Base-by-base conservation (phyloP, 202 grass and related monocot genomes). In the Musa balbisiana region DNA sequence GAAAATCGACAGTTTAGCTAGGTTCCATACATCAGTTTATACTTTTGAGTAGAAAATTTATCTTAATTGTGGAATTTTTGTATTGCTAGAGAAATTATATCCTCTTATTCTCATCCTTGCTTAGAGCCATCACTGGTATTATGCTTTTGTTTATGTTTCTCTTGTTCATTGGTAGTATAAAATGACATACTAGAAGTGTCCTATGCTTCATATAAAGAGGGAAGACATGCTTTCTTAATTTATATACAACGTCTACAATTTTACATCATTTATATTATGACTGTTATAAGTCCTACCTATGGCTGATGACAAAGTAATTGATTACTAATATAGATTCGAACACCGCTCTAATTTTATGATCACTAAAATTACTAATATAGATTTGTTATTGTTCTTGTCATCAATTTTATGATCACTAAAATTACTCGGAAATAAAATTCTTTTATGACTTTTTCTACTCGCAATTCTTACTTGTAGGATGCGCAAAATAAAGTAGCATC, bases 401-500 rank as follows among this genome's bases (percentile, higher is more conserved):
- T 70, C 43, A 70, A n/a, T 33, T 51, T 19, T 51, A 2, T 22
- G 9, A 65, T 65, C 12, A 25, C 25, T 12, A 52, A 8, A 52
- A 52, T 19, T 15, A 21, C 17, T 15, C 9, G 17, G 17, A 11
- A 51, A 20, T 11, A 59, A 8, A 19, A 77, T 17, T 14, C 26
- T 66, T 13, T 66, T 11, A 9, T 22, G 16, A 52, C 11, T 77
- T 76, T 58, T n/a, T n/a, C 10, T n/a, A n/a, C 14, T 53, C 29
- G 25, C 25, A 59, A 75, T 26, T 17, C 49, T 75, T 91, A 25
- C 77, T 64, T 72, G 76, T 78, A 97, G 94, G 94, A 89, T 79
- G 90, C 90, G 73, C 94, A 97, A 83, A 93, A 79, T 83, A 87
- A 84, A 86, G 94, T 89, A 58, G 88, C 94, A 64, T 80, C 88